These are phyloP conservation scores for Tetrapisispora iriomotensis DNA, from an alignment of 805 yeast genomes.

Conservation along the genomic window DNA sequence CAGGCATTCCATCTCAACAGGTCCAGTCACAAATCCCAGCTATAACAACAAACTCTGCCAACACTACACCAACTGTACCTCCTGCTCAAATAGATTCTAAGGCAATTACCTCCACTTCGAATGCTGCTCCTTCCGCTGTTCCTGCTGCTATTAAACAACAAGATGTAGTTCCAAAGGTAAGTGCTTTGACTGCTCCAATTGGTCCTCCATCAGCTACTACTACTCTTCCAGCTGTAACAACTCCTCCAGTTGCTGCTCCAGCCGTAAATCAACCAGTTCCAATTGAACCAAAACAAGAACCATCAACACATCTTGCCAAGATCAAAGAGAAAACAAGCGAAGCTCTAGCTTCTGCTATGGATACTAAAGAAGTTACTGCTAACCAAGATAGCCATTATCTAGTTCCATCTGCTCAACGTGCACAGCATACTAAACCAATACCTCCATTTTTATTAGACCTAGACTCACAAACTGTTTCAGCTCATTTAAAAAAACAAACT, in stretches of 20 bases:
- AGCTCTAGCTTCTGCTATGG: conserved; percentile 7
- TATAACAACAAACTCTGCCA: conserved; percentile 8
- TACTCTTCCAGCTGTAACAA: conserved; percentile 13
- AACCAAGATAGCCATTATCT: conserved; percentile 21
- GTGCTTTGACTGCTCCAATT: conserved; percentile 13
- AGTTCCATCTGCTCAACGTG: conserved; percentile 33
- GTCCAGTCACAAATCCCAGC: neutral
- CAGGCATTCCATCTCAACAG: neutral
- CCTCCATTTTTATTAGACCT: conserved; percentile 75
- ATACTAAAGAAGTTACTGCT: conserved; percentile 1
- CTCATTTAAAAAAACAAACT: conserved; percentile 70
- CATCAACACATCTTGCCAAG: neutral
- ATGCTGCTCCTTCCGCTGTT: conserved; percentile 6
- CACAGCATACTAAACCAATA: conserved; percentile 56
- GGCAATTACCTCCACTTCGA: conserved; percentile 9
- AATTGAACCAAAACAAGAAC: conserved; percentile 4
- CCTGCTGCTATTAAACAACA: neutral
- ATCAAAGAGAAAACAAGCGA: neutral
- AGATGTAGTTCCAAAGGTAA: conserved; percentile 27
- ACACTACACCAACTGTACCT: conserved; percentile 5
- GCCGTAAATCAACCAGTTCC: conserved; percentile 7
- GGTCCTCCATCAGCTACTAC: conserved; percentile 6
- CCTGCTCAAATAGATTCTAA: conserved; percentile 5
- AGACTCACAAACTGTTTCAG: conserved; percentile 67
- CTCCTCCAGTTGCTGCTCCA: conserved; percentile 13